Evolutionary conservation across 78 protist genomes (phyloP), one percentile per base, ranked within the genome.

Genomic region (Cavenderia fasciculata): DNA sequence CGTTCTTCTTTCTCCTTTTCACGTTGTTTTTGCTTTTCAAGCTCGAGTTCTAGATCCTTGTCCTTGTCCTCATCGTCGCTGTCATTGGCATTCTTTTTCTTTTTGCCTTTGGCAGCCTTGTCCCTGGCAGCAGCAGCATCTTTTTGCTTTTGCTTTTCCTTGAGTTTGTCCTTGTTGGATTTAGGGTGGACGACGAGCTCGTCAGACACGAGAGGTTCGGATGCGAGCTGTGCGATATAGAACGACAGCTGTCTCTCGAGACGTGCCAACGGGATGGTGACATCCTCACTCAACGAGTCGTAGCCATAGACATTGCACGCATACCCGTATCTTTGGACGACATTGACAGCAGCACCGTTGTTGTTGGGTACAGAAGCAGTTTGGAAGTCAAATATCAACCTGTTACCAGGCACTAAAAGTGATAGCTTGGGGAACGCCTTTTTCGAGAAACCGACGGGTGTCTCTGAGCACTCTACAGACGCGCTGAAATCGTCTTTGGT

Each of bases 381-480:
- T 66, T 65, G 76, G 63, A 79, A 79, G 49, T 79, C 76, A 52
- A 79, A 79, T 19, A 40, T 38, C 38, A 79, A 29, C 47, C 54
- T 62, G 11, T 79, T 79, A 41, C 88, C 88, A 2, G 88, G 65
- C 4, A 79, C 68, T 16, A 79, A 33, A 10, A 79, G 66, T 10
- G 88, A 19, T 6, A 23, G 34, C 2, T 21, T 52, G 21, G 88
- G 88, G 76, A 66, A 79, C 6, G 8, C 47, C 19, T 79, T 79
- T 68, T 66, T 40, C 14, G 51, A 79, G 76, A 79, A 79, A 16
- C 88, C 88, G 12, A 43, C 29, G 7, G 44, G 61, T 2, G 51
- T 36, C n/a, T n/a, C n/a, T n/a, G n/a, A n/a, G n/a, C n/a, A n/a
- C n/a, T n/a, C n/a, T 1, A 63, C 8, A 4, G 72, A 23, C 3